Percentiles rank a stretch among this genome's conserved stretches.
phyloP scores from a whole-genome alignment of 352 stramenopile genomes.

The Pythium phragmitis region DNA sequence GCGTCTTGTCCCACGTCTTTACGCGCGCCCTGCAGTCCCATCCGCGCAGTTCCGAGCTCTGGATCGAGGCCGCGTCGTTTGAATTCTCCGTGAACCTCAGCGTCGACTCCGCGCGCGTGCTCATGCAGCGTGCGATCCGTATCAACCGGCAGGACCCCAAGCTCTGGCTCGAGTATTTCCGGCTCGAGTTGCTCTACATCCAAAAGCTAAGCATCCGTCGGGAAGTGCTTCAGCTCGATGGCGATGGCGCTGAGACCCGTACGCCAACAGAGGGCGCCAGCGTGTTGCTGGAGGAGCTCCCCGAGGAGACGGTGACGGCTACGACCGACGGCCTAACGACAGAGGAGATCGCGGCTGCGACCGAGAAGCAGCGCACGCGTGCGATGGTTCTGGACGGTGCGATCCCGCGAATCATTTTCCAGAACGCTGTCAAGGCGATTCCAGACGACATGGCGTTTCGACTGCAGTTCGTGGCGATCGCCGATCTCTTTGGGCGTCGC shows the following conservation, averaged over 20 bases:
- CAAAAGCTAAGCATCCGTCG: slow-evolving; percentile 85
- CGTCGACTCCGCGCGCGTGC: slow-evolving; percentile 82
- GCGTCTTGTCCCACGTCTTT: slow-evolving; percentile 78
- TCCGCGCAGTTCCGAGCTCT: slow-evolving; percentile 81
- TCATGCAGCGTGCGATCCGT: slow-evolving; percentile 92
- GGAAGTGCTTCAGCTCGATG: slow-evolving; percentile 75
- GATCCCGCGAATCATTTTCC: slow-evolving; percentile 83
- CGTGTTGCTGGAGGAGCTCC: slow-evolving; percentile 56
- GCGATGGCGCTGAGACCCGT: slow-evolving; percentile 3
- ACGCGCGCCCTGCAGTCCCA: slow-evolving; percentile 86
- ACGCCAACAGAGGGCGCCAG: slow-evolving; percentile 27
- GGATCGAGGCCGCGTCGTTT: slow-evolving; percentile 90
- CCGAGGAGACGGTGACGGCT: slow-evolving; percentile 30
- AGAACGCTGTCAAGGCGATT: slow-evolving; percentile 66
- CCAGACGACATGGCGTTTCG: slow-evolving; percentile 64
- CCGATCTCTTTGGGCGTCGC: slow-evolving; percentile 61
- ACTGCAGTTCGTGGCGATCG: slow-evolving; percentile 74
- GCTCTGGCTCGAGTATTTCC: slow-evolving; percentile 91
- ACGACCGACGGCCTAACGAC: slow-evolving; percentile 25
- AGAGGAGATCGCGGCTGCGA: slow-evolving; percentile 31
- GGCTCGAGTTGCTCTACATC: slow-evolving; percentile 89
- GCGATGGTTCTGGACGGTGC: slow-evolving; percentile 74
- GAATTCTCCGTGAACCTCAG: slow-evolving; percentile 88
- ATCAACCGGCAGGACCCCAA: slow-evolving; percentile 81
- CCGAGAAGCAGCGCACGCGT: slow-evolving; percentile 59